These are phyloP conservation scores for Colletotrichum tropicale DNA, from an alignment of 2,329 filamentous ascomycete species.

Conservation along the genomic window DNA sequence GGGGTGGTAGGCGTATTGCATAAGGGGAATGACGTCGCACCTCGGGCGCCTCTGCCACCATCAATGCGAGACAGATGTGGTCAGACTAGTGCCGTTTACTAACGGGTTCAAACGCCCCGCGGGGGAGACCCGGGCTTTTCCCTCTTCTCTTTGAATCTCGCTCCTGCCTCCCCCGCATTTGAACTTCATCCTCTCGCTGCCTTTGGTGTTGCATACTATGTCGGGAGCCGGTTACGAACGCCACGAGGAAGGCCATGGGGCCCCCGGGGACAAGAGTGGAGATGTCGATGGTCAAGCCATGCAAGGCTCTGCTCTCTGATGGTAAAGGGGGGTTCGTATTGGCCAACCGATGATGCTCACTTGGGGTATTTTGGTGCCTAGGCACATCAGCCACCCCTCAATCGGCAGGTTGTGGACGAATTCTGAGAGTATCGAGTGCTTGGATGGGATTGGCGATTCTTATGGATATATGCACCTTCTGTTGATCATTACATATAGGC, in stretches of 20 bases:
- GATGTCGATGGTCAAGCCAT: background rate
- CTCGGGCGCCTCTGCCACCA: slow-evolving; percentile 9
- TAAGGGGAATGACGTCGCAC: slow-evolving; percentile 17
- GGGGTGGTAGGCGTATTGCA: background rate
- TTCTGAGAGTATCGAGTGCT: background rate
- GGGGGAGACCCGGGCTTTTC: background rate
- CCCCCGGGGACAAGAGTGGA: background rate
- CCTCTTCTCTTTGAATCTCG: background rate
- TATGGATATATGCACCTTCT: background rate
- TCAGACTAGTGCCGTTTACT: background rate
- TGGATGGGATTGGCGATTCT: background rate
- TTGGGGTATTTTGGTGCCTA: background rate
- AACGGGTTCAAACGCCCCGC: background rate
- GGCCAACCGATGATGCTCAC: background rate
- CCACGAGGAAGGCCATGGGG: background rate
- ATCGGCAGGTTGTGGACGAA: background rate
- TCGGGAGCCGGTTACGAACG: background rate
- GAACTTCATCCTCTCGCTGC: background rate
- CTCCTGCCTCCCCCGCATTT: background rate
- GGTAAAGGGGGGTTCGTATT: background rate
- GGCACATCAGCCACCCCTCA: background rate
- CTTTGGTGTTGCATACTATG: background rate
- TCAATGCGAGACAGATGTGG: slow-evolving; percentile 18
- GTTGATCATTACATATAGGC: background rate
- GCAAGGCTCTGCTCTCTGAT: background rate